These are phyloP conservation scores for Rhizomucor miehei DNA, from an alignment of 371 early-diverging fungal species.

Conservation along the genomic window DNA sequence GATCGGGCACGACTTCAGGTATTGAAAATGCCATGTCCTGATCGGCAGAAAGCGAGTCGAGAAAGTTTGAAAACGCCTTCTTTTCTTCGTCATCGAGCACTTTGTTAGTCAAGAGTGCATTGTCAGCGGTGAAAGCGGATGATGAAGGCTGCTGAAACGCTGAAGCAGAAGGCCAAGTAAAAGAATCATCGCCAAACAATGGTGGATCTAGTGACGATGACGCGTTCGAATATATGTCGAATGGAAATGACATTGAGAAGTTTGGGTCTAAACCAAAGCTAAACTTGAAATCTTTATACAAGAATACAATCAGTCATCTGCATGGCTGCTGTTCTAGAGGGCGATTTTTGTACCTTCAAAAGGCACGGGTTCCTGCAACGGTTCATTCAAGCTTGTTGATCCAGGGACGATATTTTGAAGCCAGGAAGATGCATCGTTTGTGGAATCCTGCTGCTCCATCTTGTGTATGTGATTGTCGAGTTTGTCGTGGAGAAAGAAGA, in stretches of 20 bases:
- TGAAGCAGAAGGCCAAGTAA: neutral
- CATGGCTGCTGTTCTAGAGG: neutral
- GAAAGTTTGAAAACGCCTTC: slow-evolving; percentile 1
- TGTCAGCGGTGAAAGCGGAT: neutral
- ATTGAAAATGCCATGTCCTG: neutral
- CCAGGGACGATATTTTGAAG: no score
- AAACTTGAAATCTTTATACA: neutral
- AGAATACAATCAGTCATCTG: neutral
- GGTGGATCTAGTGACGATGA: neutral
- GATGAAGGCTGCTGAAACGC: neutral
- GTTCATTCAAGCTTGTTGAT: neutral
- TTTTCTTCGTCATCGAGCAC: neutral
- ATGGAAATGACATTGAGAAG: neutral
- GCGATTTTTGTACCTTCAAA: neutral
- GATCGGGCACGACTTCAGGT: neutral
- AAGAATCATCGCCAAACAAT: neutral
- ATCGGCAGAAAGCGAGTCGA: neutral
- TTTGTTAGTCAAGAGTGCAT: neutral
- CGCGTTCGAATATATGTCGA: neutral
- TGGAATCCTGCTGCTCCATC: no score
- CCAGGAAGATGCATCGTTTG: no score
- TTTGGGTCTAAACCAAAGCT: neutral
- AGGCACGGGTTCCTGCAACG: neutral
- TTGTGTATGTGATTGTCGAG: no score
- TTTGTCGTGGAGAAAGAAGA: no score